Evolutionary conservation across 306 rosid species (phyloP).

Genomic region (Begonia peltatifolia): DNA sequence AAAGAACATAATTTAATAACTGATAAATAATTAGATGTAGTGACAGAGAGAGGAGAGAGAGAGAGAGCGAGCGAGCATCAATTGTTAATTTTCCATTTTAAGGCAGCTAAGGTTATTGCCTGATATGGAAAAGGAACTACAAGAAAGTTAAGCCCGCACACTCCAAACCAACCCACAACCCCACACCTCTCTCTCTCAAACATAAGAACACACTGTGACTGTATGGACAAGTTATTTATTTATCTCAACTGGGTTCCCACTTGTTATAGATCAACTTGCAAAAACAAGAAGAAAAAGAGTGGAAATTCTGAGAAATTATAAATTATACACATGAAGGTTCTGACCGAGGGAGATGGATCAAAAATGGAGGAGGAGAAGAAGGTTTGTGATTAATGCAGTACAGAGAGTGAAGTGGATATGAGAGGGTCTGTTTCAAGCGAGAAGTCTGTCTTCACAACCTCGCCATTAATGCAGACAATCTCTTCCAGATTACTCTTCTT

Average conservation of each 20-base stretch:
- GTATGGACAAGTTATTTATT: neutral
- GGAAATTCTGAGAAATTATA: neutral
- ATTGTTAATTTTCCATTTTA: conserved; percentile 21
- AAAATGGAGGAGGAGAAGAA: neutral
- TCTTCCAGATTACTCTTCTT: conserved; percentile 20
- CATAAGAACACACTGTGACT: neutral
- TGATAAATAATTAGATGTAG: neutral
- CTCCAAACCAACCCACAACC: conserved; percentile 41
- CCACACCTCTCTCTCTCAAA: neutral
- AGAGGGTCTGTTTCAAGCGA: conserved; percentile 59
- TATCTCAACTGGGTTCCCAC: neutral
- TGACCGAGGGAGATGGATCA: neutral
- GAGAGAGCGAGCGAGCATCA: conserved; percentile 1
- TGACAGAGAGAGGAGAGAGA: neutral
- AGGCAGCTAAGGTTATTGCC: conserved; percentile 29
- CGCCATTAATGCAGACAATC: conserved; percentile 21
- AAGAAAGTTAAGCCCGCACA: conserved; percentile 19
- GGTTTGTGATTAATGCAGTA: no score
- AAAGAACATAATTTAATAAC: no score
- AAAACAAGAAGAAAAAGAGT: neutral
- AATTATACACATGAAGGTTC: no score
- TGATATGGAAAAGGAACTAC: conserved; percentile 27
- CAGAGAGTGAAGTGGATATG: conserved; percentile 2
- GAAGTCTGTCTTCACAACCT: conserved; percentile 9
- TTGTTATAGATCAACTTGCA: neutral